Conservation (phyloP, 2,329 filamentous ascomycete species). For the Cordyceps cicadae region DNA sequence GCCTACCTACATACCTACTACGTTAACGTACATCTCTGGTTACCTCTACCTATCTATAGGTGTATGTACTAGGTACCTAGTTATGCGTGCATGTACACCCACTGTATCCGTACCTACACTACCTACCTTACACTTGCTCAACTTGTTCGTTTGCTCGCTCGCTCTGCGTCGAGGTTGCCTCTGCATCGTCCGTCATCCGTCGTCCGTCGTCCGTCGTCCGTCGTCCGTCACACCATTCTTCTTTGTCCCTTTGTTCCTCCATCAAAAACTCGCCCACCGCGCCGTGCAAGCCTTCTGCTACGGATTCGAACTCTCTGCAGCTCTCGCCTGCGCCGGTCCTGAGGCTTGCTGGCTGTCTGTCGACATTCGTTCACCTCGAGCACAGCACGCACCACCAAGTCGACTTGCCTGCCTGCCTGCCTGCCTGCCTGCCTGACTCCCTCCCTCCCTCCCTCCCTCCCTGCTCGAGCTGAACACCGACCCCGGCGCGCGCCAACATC, state of each 20-base stretch:
- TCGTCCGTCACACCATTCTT: neutral
- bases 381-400: neutral
- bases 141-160: no score
- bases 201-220: neutral
- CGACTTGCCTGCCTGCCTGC: no score
- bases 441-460: neutral
- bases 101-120: no score
- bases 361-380: neutral
- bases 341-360: neutral
- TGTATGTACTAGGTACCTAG: no score
- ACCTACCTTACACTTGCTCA: no score
- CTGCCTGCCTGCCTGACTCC: no score
- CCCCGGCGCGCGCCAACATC: neutral
- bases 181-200: neutral
- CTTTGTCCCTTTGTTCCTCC: neutral
- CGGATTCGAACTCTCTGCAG: neutral
- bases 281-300: neutral
- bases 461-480: neutral
- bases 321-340: neutral
- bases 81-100: no score
- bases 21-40: no score
- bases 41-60: no score
- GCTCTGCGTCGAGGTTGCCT: conserved; percentile 5
- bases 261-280: neutral
- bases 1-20: no score